Percentiles rank a stretch among this genome's conserved stretches.
phyloP scores from a whole-genome alignment of 345 rosid genomes.

The Linum lewisii region DNA sequence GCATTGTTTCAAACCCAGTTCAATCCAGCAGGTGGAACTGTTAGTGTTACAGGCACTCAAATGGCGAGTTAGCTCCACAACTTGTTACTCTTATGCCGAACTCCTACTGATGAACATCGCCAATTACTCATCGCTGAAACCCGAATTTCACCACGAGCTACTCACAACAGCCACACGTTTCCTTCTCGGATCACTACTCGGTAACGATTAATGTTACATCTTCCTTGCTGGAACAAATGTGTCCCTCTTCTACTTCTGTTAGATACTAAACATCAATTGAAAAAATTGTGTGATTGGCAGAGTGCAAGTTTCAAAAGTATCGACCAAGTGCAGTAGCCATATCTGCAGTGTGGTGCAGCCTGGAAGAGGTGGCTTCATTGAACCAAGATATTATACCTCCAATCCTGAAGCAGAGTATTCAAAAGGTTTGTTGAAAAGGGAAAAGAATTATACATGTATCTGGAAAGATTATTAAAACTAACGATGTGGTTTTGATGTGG shows the following conservation, averaged over 20 bases:
- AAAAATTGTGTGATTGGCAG: conserved; percentile 20
- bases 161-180: conserved; percentile 28
- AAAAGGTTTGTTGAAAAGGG: no score
- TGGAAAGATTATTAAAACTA: no score
- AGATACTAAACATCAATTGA: no score
- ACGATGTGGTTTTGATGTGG: neutral
- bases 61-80: conserved; percentile 52
- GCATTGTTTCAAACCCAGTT: conserved; percentile 41
- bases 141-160: conserved; percentile 22
- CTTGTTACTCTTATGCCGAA: conserved; percentile 44
- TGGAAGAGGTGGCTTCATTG: conserved; percentile 28
- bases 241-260: no score
- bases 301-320: conserved; percentile 32
- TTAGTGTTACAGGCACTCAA: conserved; percentile 34
- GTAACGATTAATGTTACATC: no score
- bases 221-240: no score
- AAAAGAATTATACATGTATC: no score
- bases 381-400: conserved; percentile 14
- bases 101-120: conserved; percentile 19
- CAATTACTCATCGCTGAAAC: conserved; percentile 9
- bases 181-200: conserved; percentile 35
- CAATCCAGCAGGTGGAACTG: conserved; percentile 58
- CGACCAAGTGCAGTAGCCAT: conserved; percentile 45
- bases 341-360: conserved; percentile 33
- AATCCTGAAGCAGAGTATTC: conserved; percentile 16